These are phyloP conservation scores for Elsinoe ampelina DNA, from an alignment of 2,329 filamentous ascomycete genomes.

Conservation along the genomic window DNA sequence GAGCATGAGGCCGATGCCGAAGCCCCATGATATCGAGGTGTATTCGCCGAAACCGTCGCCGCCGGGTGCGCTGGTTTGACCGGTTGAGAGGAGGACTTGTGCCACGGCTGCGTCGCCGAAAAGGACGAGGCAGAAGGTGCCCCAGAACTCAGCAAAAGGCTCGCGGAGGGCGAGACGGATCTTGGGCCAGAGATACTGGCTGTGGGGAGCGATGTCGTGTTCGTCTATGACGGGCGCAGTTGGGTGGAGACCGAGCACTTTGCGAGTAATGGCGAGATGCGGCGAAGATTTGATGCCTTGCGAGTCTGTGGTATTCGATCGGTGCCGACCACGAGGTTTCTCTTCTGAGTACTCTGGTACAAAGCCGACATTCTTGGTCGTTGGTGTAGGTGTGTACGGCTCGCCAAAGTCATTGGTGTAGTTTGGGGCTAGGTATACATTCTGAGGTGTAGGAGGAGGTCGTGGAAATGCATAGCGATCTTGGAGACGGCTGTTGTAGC, in stretches of 20 bases:
- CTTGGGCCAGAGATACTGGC: constrained; percentile 31
- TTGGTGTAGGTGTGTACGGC: constrained; percentile 2
- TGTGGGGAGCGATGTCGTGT: constrained; percentile 29
- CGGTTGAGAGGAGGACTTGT: constrained; percentile 33
- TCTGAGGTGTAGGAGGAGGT: neutral
- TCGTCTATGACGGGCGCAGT: constrained; percentile 34
- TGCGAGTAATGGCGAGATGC: constrained; percentile 13
- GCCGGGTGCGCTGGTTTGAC: constrained; percentile 32
- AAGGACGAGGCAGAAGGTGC: constrained; percentile 33
- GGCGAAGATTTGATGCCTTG: constrained; percentile 13
- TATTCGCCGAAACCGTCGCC: constrained; percentile 35
- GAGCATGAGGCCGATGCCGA: constrained; percentile 32
- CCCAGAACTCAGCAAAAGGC: constrained; percentile 38
- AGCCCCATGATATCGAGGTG: constrained; percentile 36
- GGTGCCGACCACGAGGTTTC: neutral
- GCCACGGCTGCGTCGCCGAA: constrained; percentile 38
- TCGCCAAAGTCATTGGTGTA: constrained; percentile 1
- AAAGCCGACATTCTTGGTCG: neutral
- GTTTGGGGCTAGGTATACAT: neutral
- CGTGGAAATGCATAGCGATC: neutral
- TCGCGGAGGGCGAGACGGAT: constrained; percentile 32
- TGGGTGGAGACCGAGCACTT: constrained; percentile 31
- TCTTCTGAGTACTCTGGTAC: neutral
- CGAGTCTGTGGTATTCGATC: constrained; percentile 1
- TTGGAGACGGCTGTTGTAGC: neutral